These are phyloP conservation scores for Endocalyx cinctus DNA, from an alignment of 2,329 filamentous ascomycete species.

Conservation along the genomic window DNA sequence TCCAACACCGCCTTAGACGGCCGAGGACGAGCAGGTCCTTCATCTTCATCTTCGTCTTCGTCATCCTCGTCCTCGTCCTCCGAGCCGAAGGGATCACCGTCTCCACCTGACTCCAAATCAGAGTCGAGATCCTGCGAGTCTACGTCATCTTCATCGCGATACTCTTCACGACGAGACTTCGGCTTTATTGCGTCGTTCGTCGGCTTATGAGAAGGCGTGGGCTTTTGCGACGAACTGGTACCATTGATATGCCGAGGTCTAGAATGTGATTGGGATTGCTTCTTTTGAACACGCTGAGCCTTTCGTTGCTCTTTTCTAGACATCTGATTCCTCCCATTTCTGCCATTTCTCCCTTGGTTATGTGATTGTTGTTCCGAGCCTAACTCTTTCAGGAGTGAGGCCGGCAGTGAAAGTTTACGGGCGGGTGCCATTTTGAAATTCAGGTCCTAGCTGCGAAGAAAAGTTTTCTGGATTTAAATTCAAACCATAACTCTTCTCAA, in stretches of 20 bases:
- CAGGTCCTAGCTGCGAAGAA: neutral
- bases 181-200: neutral
- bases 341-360: slow-evolving; percentile 1
- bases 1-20: slow-evolving; percentile 46
- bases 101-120: too few relatives aligned
- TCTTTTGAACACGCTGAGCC: slow-evolving; percentile 25
- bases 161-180: slow-evolving; percentile 12
- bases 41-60: slow-evolving; percentile 8
- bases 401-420: slow-evolving; percentile 37
- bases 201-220: slow-evolving; percentile 3
- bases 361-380: slow-evolving; percentile 22
- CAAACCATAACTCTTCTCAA: slow-evolving; percentile 6
- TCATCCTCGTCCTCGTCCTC: slow-evolving; percentile 9
- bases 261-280: slow-evolving; percentile 14
- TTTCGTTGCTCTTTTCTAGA: slow-evolving; percentile 29
- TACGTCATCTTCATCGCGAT: slow-evolving; percentile 15
- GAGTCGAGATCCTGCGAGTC: too few relatives aligned
- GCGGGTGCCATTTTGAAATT: slow-evolving; percentile 26
- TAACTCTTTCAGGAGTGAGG: slow-evolving; percentile 39
- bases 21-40: slow-evolving; percentile 6
- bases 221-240: too few relatives aligned
- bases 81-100: slow-evolving; percentile 1
- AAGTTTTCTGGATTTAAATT: slow-evolving; percentile 2
- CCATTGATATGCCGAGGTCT: neutral
- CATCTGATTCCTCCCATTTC: slow-evolving; percentile 14